Evolutionary conservation across 2,329 filamentous ascomycete genomes (phyloP).

Genomic region (Tolypocladium guangdongense): DNA sequence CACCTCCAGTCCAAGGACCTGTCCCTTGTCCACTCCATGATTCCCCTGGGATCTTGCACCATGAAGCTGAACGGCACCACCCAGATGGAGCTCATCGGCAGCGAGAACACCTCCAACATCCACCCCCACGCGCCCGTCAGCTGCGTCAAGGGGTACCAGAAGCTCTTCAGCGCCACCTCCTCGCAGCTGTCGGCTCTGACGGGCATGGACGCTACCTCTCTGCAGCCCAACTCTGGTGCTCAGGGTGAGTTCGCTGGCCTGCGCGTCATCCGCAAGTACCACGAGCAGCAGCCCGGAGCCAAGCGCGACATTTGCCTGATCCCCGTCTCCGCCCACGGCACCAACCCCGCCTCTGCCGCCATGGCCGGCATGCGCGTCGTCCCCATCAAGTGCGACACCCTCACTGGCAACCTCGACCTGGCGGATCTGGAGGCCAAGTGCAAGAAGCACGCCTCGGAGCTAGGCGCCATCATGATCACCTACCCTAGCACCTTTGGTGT

Average conservation of each 20-base stretch:
- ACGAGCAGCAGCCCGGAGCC: constrained; percentile 54
- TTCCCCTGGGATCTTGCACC: constrained; percentile 89
- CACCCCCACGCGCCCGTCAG: constrained; percentile 67
- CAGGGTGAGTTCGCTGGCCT: constrained; percentile 93
- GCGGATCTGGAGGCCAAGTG: constrained; percentile 79
- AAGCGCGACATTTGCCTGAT: constrained; percentile 89
- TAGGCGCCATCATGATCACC: constrained; percentile 92
- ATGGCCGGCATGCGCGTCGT: constrained; percentile 96
- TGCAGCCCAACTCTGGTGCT: constrained; percentile 92
- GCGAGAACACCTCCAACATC: constrained; percentile 62
- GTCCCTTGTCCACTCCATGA: constrained; percentile 94
- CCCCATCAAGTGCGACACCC: constrained; percentile 78
- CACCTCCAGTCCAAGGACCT: constrained; percentile 91
- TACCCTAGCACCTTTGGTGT: constrained; percentile 94
- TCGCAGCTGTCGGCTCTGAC: constrained; percentile 72
- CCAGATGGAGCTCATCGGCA: constrained; percentile 82
- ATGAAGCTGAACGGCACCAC: constrained; percentile 96
- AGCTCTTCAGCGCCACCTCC: constrained; percentile 62
- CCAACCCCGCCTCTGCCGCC: constrained; percentile 87
- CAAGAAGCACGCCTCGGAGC: constrained; percentile 72
- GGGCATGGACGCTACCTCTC: constrained; percentile 76
- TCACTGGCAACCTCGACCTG: constrained; percentile 83
- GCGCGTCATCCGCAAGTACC: constrained; percentile 76
- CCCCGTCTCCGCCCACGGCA: constrained; percentile 89
- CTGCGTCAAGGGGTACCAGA: constrained; percentile 55